Base-by-base conservation (phyloP, 1,139 yeast species). In the Pichia sp. region DNA sequence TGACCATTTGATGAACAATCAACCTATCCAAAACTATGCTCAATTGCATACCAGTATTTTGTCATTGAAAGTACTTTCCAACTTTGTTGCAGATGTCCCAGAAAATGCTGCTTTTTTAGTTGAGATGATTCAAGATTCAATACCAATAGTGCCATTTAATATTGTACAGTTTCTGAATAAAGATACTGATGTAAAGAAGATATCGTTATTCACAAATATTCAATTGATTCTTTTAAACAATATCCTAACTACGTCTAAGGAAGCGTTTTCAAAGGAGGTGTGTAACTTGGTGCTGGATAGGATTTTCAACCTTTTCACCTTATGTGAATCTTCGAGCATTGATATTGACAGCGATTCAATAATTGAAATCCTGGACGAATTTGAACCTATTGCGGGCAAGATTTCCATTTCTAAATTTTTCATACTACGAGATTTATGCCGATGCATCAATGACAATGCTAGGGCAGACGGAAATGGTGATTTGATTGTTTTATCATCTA, bases 81-180 rank as follows among this genome's bases (percentile, higher is more conserved):
- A 65, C 47, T 62, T 57, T 50, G 65, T 63, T 27, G 64, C 68
- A 0, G 67, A 65, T 34, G 55, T 58, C 2, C 42, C 46, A 1
- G 60, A 51, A 12, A 59, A 59, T 50, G 38, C 55, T 3, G 7
- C 29, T 29, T 56, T 43, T 47, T 49, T 54, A 1, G 49, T 42
- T 36, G 24, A 27, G 7, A 8, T 51, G 38, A 31, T 51, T 4
- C 33, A 47, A 14, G 42, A 47, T 10, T 16, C 6, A 1, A 8
- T 51, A 9, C 52, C 49, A 1, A 42, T 51, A 12, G 12, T 20
- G 3, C 49, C 56, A 20, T 31, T 8, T n/a, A 36, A 50, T 5
- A 17, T 1, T 27, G 20, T 48, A n/a, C 30, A 48, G 24, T 27
- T 10, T 14, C 30, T 17, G 6, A 47, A 31, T 12, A 8, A 6